Evolutionary conservation across 2,329 filamentous ascomycete genomes (phyloP).

Genomic region (Dothistroma septosporum): DNA sequence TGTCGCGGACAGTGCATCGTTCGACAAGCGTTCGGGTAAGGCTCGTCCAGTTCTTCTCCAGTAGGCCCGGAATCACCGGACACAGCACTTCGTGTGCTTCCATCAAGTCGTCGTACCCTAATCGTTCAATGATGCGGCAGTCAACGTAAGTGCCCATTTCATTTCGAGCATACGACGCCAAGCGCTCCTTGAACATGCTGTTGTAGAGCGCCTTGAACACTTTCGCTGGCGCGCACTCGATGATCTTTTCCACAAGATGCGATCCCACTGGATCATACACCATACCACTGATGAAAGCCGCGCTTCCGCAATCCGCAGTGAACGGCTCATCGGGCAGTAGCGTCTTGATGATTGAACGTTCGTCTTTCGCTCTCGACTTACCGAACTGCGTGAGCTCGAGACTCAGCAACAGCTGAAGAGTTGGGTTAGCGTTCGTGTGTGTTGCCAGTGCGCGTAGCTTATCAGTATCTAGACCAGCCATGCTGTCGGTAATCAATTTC

Average conservation of each 20-base stretch:
- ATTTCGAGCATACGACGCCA: slow-evolving; percentile 78
- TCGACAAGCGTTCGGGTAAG: slow-evolving; percentile 81
- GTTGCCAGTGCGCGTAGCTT: slow-evolving; percentile 79
- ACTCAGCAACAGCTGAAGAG: slow-evolving; percentile 83
- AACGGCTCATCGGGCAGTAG: slow-evolving; percentile 78
- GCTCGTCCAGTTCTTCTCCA: slow-evolving; percentile 70
- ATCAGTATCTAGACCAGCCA: slow-evolving; percentile 69
- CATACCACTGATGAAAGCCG: slow-evolving; percentile 77
- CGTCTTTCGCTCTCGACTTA: slow-evolving; percentile 61
- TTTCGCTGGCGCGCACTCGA: slow-evolving; percentile 76
- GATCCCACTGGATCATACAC: slow-evolving; percentile 90
- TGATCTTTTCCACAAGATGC: slow-evolving; percentile 79
- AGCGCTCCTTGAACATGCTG: slow-evolving; percentile 72
- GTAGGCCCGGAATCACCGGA: slow-evolving; percentile 67
- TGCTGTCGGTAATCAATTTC: slow-evolving; percentile 76
- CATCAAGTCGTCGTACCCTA: slow-evolving; percentile 80
- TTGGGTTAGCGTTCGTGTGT: slow-evolving; percentile 86
- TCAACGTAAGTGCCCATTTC: slow-evolving; percentile 87
- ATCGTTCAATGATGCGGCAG: slow-evolving; percentile 72
- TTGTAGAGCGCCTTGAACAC: slow-evolving; percentile 84
- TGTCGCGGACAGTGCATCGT: slow-evolving; percentile 66
- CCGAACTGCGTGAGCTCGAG: slow-evolving; percentile 74
- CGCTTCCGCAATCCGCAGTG: slow-evolving; percentile 66
- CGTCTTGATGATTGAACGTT: slow-evolving; percentile 66
- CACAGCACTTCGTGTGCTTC: slow-evolving; percentile 67